phyloP scores from a whole-genome alignment of 2,329 filamentous ascomycete species.

The Fulvia fulva region DNA sequence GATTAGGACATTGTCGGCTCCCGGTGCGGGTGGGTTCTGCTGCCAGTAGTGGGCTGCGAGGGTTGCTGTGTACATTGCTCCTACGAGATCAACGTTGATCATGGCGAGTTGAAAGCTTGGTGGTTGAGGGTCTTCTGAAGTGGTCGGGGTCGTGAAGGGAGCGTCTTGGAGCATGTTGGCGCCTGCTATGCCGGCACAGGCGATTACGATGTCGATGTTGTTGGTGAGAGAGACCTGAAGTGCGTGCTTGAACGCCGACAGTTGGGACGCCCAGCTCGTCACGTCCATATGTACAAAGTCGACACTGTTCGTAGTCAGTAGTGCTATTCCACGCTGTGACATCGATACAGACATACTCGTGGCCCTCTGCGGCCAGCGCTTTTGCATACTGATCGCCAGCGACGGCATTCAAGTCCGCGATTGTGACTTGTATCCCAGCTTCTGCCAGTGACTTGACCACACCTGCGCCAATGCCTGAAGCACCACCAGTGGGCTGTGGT shows the following conservation, averaged over 20 bases:
- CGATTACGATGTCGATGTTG: constrained; percentile 31
- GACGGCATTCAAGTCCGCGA: constrained; percentile 6
- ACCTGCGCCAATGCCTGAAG: constrained; percentile 6
- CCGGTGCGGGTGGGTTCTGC: neutral
- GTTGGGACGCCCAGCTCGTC: constrained; percentile 27
- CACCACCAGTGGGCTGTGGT: neutral
- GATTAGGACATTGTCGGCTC: constrained; percentile 4
- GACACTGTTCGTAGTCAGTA: constrained; percentile 2
- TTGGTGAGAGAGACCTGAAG: constrained; percentile 20
- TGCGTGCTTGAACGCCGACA: constrained; percentile 31
- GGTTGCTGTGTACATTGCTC: constrained; percentile 8
- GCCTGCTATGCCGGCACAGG: constrained; percentile 24
- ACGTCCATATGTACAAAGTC: constrained; percentile 31
- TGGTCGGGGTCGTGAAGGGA: neutral
- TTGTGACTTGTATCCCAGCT: neutral
- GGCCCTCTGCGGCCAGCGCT: neutral
- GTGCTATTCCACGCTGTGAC: neutral
- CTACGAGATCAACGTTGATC: constrained; percentile 12
- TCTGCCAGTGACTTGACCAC: constrained; percentile 3
- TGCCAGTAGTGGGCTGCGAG: constrained; percentile 11
- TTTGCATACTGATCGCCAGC: neutral
- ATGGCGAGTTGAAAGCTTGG: constrained; percentile 1
- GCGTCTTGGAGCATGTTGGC: constrained; percentile 6
- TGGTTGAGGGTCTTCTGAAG: neutral
- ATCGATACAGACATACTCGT: neutral